Conservation (phyloP, 148 eudicot species). For the Rhododendron ferrugineum region DNA sequence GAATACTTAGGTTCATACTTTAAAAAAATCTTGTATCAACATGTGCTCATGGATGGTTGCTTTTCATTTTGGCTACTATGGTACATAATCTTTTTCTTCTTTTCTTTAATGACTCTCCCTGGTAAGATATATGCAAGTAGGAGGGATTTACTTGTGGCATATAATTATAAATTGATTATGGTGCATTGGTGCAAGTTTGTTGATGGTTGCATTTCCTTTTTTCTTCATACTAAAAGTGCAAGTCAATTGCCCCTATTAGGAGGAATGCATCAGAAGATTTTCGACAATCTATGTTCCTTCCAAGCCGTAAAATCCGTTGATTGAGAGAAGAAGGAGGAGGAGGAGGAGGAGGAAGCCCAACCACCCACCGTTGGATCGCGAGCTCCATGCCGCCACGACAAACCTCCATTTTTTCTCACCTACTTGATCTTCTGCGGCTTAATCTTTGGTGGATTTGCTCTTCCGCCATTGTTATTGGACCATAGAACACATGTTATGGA, state of each 20-base stretch:
- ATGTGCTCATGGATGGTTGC: neutral
- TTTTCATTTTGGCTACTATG: neutral
- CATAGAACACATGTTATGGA: no score
- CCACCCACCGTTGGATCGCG: no score
- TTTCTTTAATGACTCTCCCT: neutral
- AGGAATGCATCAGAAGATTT: neutral
- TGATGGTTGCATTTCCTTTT: neutral
- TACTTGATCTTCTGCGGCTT: no score
- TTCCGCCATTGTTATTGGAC: no score
- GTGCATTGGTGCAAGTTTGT: neutral
- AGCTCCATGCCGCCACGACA: no score
- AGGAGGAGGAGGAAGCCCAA: no score
- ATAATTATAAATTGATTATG: neutral
- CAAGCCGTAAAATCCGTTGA: neutral
- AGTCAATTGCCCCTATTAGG: neutral
- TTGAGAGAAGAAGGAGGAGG: neutral
- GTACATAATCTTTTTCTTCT: neutral
- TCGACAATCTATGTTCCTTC: neutral
- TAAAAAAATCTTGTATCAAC: neutral
- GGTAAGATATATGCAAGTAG: no score
- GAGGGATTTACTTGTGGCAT: neutral
- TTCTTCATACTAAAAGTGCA: neutral
- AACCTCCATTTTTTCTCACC: no score
- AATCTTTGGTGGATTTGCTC: no score
- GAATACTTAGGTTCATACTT: neutral